phyloP scores from a whole-genome alignment of 2,329 filamentous ascomycete genomes.

The Calonectria hongkongensis region DNA sequence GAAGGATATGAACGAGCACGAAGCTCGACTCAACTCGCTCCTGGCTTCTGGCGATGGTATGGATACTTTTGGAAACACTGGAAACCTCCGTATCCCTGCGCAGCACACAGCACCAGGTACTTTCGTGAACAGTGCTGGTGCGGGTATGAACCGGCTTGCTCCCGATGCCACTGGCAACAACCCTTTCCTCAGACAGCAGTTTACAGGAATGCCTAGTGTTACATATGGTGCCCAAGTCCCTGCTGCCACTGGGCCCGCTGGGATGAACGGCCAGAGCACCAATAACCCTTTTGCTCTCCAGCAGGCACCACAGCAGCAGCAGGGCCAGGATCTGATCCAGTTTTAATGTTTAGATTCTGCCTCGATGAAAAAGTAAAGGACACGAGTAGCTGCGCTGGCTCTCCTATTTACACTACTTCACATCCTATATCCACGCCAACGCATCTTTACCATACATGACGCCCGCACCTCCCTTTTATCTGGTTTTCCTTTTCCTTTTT shows the following conservation, averaged over 20 bases:
- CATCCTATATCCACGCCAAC: slow-evolving; percentile 21
- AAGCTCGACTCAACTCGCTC: slow-evolving; percentile 88
- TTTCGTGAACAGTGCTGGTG: slow-evolving; percentile 95
- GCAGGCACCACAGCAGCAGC: slow-evolving; percentile 69
- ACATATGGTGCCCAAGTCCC: slow-evolving; percentile 72
- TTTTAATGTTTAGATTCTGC: slow-evolving; percentile 65
- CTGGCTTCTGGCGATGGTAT: slow-evolving; percentile 92
- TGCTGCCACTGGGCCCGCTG: slow-evolving; percentile 74
- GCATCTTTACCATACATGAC: slow-evolving; percentile 29
- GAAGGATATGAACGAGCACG: slow-evolving; percentile 76
- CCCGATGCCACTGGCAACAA: slow-evolving; percentile 87
- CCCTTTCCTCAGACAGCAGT: slow-evolving; percentile 90
- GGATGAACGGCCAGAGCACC: slow-evolving; percentile 70
- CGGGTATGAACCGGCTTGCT: slow-evolving; percentile 82
- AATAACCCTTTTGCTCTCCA: slow-evolving; percentile 76
- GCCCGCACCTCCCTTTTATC: slow-evolving; percentile 28
- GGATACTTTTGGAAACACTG: slow-evolving; percentile 98
- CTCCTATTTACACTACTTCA: slow-evolving; percentile 1
- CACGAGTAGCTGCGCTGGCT: not conserved
- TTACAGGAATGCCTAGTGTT: slow-evolving; percentile 82
- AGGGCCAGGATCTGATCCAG: slow-evolving; percentile 77
- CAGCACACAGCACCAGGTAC: slow-evolving; percentile 97
- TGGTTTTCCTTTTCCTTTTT: slow-evolving; percentile 43
- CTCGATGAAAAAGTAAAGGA: slow-evolving; percentile 28
- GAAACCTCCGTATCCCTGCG: slow-evolving; percentile 93